Evolutionary conservation across 192 early-diverging fungal genomes (phyloP).

Genomic region (Dimargaris verticillata): DNA sequence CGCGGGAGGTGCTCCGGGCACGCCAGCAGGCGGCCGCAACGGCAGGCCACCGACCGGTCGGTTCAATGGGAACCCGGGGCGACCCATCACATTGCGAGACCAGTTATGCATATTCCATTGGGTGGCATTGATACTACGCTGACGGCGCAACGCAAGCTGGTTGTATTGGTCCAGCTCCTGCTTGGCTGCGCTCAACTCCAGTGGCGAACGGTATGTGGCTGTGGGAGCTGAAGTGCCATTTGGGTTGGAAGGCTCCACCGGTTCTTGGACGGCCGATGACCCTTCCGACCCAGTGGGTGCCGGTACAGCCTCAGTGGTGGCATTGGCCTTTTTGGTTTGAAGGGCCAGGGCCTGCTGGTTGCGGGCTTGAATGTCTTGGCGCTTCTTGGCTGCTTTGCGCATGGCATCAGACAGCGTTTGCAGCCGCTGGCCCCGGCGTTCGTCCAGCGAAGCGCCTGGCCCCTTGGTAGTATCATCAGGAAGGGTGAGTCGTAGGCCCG

Average conservation of each 20-base stretch:
- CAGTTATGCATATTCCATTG: slow-evolving; percentile 10
- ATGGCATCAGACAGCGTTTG: slow-evolving; percentile 7
- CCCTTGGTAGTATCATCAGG: too few species aligned
- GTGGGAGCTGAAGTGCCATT: not conserved
- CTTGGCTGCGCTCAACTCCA: slow-evolving; percentile 10
- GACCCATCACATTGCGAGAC: slow-evolving; percentile 5
- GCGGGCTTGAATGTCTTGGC: slow-evolving; percentile 7
- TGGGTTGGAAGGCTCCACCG: not conserved
- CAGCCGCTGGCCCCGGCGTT: slow-evolving; percentile 2
- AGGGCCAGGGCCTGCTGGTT: slow-evolving; percentile 5
- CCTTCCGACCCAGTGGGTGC: not conserved
- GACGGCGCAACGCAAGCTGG: slow-evolving; percentile 5
- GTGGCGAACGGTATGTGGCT: slow-evolving; percentile 4
- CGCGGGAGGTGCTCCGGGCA: not conserved
- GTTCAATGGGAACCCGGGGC: slow-evolving; percentile 1
- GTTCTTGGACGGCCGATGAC: not conserved
- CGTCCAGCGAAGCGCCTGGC: not conserved
- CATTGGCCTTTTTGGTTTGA: not conserved
- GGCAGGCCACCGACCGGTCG: not conserved
- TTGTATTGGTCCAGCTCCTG: slow-evolving; percentile 8
- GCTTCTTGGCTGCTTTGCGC: not conserved
- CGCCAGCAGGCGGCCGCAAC: not conserved
- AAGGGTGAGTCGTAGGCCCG: too few species aligned
- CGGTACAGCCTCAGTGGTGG: not conserved
- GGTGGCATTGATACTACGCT: not conserved